Base-by-base conservation (phyloP, 176 grass and related monocot species). In the Eragrostis nindensis region DNA sequence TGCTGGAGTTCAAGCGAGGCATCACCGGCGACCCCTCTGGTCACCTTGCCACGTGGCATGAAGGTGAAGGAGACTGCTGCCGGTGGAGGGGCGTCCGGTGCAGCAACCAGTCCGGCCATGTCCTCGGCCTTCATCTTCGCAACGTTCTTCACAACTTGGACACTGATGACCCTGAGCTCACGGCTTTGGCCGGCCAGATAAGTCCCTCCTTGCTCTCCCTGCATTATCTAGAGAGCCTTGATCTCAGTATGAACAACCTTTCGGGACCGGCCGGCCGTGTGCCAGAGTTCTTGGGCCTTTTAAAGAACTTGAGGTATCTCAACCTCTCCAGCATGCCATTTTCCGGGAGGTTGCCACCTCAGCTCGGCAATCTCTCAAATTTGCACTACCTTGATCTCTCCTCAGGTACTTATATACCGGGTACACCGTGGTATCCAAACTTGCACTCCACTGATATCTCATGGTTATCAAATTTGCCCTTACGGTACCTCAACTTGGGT, bases 1-100 rank as follows among this genome's bases (percentile, higher is more conserved):
- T 87, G 24, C 49, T 82, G 18, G 48, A 2, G 10, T 76, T 87
- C 79, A 87, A 87, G 74, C 9, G 43, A 27, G 78, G 71, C 48
- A 32, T 87, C 70, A 72, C 70, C 32, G 32, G 32, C 2, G 78
- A 87, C 67, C 79, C 45, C 1, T 11, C 11, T 5, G 27, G 66
- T 29, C 50, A 42, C 25, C 78, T 87, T 10, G 19, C 47, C 22
- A 76, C 85, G 1, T 87, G 78, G 85, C 12, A 62, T 1, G 40
- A 47, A 9, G 11, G 1, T 1, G 26, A 47, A 3, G 11, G 1
- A 21, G 47, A 83, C 70, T 90, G 84, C 74, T 90, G 84, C 68
- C 18, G 26, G 1, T 91, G 85, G 85, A 62, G 32, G 0, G 85
- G 89, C 27, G 63, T 91, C 11, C 5, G 11, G 14, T 91, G 89